These are phyloP conservation scores for Macrophomina tecta DNA, from an alignment of 2,329 filamentous ascomycete genomes.

Conservation along the genomic window DNA sequence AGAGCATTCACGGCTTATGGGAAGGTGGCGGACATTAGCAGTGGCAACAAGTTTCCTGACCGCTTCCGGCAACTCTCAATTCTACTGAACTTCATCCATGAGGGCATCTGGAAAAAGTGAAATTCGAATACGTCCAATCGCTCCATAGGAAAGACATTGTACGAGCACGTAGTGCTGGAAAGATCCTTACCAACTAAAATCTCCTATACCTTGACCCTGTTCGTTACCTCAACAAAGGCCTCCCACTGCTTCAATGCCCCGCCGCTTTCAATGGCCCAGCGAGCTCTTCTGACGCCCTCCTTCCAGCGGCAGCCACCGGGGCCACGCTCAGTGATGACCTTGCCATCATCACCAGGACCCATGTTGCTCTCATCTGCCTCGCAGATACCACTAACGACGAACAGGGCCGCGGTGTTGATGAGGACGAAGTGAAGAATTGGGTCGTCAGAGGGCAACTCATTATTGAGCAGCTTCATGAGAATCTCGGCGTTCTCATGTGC, in stretches of 20 bases:
- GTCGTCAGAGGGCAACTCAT: conserved; percentile 75
- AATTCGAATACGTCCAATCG: too few relatives aligned
- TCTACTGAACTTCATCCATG: too few relatives aligned
- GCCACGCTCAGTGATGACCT: conserved; percentile 80
- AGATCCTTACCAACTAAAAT: neutral
- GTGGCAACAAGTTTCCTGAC: too few relatives aligned
- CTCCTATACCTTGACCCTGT: conserved; percentile 47
- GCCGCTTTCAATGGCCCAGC: conserved; percentile 86
- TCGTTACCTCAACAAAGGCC: conserved; percentile 82
- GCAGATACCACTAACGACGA: conserved; percentile 85
- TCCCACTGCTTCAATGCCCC: conserved; percentile 84
- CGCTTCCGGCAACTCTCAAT: too few relatives aligned
- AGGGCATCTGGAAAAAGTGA: too few relatives aligned
- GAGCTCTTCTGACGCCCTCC: conserved; percentile 85
- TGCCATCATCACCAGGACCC: conserved; percentile 79
- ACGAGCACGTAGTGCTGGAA: neutral
- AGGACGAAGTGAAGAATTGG: conserved; percentile 93
- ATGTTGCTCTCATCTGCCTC: conserved; percentile 81
- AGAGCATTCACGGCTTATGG: too few relatives aligned
- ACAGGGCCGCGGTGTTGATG: conserved; percentile 87
- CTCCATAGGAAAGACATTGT: too few relatives aligned
- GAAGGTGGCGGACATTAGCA: too few relatives aligned
- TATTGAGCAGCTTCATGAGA: conserved; percentile 75
- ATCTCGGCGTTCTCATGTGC: conserved; percentile 88
- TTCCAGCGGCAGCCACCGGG: conserved; percentile 92